Conservation (phyloP, 1,139 yeast genomes). For the Candida freyschussii region DNA sequence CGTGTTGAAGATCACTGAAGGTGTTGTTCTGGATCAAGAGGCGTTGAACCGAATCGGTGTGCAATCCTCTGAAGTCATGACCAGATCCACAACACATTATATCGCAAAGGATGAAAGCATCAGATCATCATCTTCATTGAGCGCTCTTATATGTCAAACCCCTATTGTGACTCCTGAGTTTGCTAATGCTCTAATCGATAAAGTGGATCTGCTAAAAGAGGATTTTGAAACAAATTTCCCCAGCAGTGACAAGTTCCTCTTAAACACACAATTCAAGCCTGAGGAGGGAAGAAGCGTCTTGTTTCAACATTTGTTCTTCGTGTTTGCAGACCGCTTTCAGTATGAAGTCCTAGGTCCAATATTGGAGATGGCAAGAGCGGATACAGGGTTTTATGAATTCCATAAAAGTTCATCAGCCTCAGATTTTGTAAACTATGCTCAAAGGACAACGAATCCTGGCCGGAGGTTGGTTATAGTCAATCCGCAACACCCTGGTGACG, state of each 20-base stretch:
- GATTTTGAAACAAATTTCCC: conserved; percentile 17
- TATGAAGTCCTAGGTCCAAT: conserved; percentile 8
- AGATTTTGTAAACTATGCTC: conserved; percentile 1
- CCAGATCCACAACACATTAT: conserved; percentile 17
- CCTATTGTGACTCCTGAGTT: conserved; percentile 14
- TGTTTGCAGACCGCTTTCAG: conserved; percentile 11
- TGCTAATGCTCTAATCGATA: conserved; percentile 5
- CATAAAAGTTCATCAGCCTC: not conserved
- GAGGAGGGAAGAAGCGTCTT: conserved; percentile 7
- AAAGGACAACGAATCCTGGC: not conserved
- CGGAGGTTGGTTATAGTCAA: not conserved
- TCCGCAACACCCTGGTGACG: conserved; percentile 1
- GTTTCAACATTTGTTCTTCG: conserved; percentile 6
- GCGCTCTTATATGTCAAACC: conserved; percentile 16
- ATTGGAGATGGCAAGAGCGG: conserved; percentile 5
- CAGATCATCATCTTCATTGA: conserved; percentile 12
- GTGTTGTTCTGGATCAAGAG: conserved; percentile 3
- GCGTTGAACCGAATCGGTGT: conserved; percentile 11
- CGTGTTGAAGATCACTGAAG: conserved; percentile 3
- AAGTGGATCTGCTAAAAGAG: conserved; percentile 4
- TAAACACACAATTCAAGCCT: conserved; percentile 9
- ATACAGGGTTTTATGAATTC: conserved; percentile 1
- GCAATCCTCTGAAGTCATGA: conserved; percentile 5
- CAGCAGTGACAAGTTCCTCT: conserved; percentile 6
- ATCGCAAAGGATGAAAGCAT: conserved; percentile 6